Percentiles rank a stretch among this genome's conserved stretches.
phyloP scores from a whole-genome alignment of 1,139 yeast species.

The Yamadazyma epiphylla region DNA sequence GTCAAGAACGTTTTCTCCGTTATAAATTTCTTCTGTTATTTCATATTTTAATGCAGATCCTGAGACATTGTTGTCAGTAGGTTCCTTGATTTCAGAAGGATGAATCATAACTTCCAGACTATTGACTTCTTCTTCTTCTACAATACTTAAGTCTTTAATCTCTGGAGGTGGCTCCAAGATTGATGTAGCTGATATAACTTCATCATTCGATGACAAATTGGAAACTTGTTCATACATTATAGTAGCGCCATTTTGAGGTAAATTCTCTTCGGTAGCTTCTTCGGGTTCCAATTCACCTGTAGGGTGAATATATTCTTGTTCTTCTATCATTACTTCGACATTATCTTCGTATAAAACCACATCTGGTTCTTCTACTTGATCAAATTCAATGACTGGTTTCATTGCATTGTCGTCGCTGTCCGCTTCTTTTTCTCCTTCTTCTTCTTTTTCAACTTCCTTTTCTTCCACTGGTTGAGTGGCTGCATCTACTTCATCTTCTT shows the following conservation, averaged over 20 bases:
- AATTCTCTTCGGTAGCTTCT: background rate
- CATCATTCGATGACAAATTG: background rate
- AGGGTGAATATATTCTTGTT: background rate
- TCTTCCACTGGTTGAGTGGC: too few relatives aligned
- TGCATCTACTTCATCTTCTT: slow-evolving; percentile 1
- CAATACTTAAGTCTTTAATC: background rate
- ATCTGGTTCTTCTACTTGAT: background rate
- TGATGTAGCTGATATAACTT: background rate
- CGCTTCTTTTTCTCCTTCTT: slow-evolving; percentile 3
- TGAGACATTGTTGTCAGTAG: background rate
- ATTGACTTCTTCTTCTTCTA: background rate
- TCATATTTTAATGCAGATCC: slow-evolving; percentile 7
- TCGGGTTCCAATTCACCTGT: background rate
- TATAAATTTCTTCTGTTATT: too few relatives aligned
- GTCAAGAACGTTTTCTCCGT: too few relatives aligned
- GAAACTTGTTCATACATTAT: too few relatives aligned
- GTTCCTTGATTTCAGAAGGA: slow-evolving; percentile 2
- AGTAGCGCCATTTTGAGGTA: too few relatives aligned
- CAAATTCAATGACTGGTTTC: background rate
- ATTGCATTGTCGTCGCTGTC: background rate
- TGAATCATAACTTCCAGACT: slow-evolving; percentile 1
- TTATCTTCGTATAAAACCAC: background rate
- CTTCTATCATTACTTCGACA: background rate
- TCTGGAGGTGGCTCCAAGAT: background rate
- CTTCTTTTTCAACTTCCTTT: slow-evolving; percentile 7